Percentiles rank a stretch among this genome's conserved stretches.
Conservation (phyloP, 768 basidiomycete genomes). For the Phylloporus sp. region DNA sequence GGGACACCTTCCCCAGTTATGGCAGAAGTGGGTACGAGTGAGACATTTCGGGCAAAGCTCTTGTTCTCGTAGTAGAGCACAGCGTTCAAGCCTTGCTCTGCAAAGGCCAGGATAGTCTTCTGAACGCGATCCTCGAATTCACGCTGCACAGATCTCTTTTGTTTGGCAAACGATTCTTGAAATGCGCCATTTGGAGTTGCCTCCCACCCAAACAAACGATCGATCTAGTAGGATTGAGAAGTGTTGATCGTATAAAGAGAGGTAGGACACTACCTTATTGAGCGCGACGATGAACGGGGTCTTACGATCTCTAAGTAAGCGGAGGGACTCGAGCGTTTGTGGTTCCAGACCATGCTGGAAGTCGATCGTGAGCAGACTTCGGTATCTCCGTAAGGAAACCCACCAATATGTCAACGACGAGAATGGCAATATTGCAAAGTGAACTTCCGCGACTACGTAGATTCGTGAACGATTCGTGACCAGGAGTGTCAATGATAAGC, state of each 20-base stretch:
- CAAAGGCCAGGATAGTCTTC: slow-evolving; percentile 87
- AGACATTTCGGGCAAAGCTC: slow-evolving; percentile 89
- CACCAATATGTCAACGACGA: slow-evolving; percentile 98
- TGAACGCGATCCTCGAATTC: slow-evolving; percentile 88
- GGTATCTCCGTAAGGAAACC: slow-evolving; percentile 13
- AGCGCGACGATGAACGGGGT: slow-evolving; percentile 98
- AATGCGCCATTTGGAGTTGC: slow-evolving; percentile 89
- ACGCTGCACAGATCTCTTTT: slow-evolving; percentile 71
- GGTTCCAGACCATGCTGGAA: slow-evolving; percentile 90
- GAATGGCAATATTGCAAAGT: slow-evolving; percentile 96
- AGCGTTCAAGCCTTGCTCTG: slow-evolving; percentile 96
- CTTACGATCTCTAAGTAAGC: slow-evolving; percentile 85
- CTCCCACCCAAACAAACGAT: slow-evolving; percentile 96
- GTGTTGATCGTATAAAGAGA: background rate
- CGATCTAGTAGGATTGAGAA: slow-evolving; percentile 59
- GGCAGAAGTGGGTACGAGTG: slow-evolving; percentile 95
- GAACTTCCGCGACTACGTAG: slow-evolving; percentile 93
- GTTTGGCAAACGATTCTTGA: slow-evolving; percentile 84
- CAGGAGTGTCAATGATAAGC: slow-evolving; percentile 95
- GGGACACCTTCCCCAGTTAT: slow-evolving; percentile 98
- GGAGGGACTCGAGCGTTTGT: slow-evolving; percentile 96
- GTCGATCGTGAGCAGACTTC: slow-evolving; percentile 4
- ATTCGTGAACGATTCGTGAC: slow-evolving; percentile 99
- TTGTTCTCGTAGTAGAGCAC: slow-evolving; percentile 98
- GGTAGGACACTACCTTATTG: slow-evolving; percentile 65